A percentile compares a stretch with the other conserved stretches of the same genome.
Conservation (phyloP, 1,139 yeast species). For the Blastobotrys apis region DNA sequence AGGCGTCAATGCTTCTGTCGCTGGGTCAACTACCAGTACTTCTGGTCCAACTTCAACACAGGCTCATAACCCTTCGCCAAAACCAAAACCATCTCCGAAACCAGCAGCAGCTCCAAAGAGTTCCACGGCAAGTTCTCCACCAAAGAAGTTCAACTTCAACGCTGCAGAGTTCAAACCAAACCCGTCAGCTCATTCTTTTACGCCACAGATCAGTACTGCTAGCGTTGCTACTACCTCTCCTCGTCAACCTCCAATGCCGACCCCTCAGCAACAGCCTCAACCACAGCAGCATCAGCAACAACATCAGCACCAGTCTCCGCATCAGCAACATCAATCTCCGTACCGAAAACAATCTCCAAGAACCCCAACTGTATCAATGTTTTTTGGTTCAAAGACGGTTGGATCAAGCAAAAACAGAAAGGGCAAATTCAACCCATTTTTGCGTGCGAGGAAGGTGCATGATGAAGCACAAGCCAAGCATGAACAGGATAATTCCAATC, state of each 20-base stretch:
- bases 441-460: constrained; percentile 35
- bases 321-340: constrained; percentile 1
- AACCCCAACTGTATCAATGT: constrained; percentile 20
- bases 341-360: constrained; percentile 4
- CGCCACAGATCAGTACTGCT: constrained; percentile 40
- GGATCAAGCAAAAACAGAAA: constrained; percentile 37
- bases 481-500: constrained; percentile 22
- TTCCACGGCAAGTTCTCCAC: constrained; percentile 40
- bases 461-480: constrained; percentile 25
- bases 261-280: neutral
- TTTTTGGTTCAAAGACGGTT: constrained; percentile 53
- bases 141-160: constrained; percentile 50
- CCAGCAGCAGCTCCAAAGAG: constrained; percentile 29
- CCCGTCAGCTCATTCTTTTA: constrained; percentile 67
- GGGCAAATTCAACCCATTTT: constrained; percentile 57
- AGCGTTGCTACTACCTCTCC: neutral
- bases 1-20: constrained; percentile 11
- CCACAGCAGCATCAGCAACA: constrained; percentile 1
- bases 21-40: constrained; percentile 17
- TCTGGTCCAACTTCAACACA: constrained; percentile 9
- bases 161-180: constrained; percentile 62
- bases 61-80: constrained; percentile 3
- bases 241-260: constrained; percentile 5
- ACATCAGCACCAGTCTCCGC: constrained; percentile 1
- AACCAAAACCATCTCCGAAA: constrained; percentile 22